Evolutionary conservation across 1,284 basidiomycete species (phyloP).

Genomic region (Ceratobasidium sp.): DNA sequence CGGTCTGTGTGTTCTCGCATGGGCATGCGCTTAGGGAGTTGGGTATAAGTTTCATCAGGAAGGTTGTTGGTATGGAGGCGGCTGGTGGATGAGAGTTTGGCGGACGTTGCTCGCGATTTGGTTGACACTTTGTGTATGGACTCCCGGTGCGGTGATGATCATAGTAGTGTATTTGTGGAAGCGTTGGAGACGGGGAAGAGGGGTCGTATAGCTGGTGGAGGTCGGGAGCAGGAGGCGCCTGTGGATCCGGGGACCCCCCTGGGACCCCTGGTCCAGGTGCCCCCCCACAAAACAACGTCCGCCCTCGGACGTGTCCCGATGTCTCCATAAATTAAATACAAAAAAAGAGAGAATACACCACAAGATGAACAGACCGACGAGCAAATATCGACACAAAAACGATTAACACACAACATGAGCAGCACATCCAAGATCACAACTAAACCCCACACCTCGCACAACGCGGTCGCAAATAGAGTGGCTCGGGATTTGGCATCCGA

Average conservation of each 20-base stretch:
- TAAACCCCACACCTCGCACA: neutral
- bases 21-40: no score
- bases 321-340: neutral
- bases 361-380: neutral
- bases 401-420: neutral
- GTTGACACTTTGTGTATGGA: neutral
- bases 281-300: slow-evolving; percentile 14
- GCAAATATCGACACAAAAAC: neutral
- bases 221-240: neutral
- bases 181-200: neutral
- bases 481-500: neutral
- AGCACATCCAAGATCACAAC: neutral
- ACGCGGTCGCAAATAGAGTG: no score
- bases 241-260: neutral
- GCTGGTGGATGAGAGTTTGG: no score
- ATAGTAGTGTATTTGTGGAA: neutral
- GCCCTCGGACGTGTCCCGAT: neutral
- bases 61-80: no score
- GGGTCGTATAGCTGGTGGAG: neutral
- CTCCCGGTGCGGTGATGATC: neutral
- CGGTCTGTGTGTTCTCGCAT: no score
- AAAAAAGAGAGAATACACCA: neutral
- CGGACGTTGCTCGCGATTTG: no score
- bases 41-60: no score
- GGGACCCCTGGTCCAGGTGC: slow-evolving; percentile 9